phyloP scores from a whole-genome alignment of 179 eudicot genomes.

The Beta corolliflora region DNA sequence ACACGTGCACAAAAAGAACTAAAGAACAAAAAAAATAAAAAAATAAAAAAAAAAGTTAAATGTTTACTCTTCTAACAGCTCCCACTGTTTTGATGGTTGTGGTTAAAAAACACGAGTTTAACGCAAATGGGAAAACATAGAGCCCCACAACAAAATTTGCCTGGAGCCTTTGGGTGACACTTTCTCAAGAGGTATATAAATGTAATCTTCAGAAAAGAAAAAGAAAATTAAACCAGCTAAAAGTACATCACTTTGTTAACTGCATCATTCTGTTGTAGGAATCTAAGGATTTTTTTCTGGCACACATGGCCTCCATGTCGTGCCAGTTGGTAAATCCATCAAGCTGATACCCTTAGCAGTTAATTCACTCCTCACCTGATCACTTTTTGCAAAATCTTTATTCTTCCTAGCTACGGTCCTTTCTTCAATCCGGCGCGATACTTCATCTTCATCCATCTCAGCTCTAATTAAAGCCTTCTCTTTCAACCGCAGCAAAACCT shows the following conservation, averaged over 20 bases:
- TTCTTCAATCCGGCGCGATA: slow-evolving; percentile 53
- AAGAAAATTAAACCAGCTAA: not conserved
- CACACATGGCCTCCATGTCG: slow-evolving; percentile 77
- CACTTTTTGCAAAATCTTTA: slow-evolving; percentile 62
- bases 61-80: not conserved
- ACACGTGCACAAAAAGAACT: not conserved
- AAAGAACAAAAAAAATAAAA: not conserved
- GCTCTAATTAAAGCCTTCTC: slow-evolving; percentile 72
- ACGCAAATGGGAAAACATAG: not conserved
- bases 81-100: not conserved
- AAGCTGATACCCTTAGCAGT: slow-evolving; percentile 64
- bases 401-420: slow-evolving; percentile 56
- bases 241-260: not conserved
- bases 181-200: not conserved
- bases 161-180: not conserved
- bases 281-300: slow-evolving; percentile 25
- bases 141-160: slow-evolving; percentile 3
- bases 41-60: not conserved
- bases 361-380: slow-evolving; percentile 58
- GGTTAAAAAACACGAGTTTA: not conserved
- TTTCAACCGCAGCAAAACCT: slow-evolving; percentile 76
- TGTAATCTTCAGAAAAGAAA: not conserved
- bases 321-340: slow-evolving; percentile 66
- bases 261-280: not conserved
- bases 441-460: slow-evolving; percentile 55